Percentiles rank a stretch among this genome's conserved stretches.
Evolutionary conservation across 225 moss, liverwort and hornwort genomes (phyloP).

Genomic region (Ulota crispa): DNA sequence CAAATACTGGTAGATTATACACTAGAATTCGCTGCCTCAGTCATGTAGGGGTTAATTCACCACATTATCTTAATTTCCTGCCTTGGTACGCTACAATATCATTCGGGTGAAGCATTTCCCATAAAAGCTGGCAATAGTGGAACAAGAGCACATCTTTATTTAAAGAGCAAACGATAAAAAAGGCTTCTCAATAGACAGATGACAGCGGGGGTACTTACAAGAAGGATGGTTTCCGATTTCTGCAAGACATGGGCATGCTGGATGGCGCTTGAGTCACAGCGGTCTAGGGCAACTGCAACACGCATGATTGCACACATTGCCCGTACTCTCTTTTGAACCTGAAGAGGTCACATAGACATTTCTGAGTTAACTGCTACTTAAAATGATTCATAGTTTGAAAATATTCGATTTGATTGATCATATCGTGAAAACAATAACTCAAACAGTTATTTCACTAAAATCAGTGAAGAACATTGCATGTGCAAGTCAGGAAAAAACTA

Average conservation of each 20-base stretch:
- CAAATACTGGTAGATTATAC: too few species aligned
- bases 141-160: not conserved
- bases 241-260: slow-evolving; percentile 44
- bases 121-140: not conserved
- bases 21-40: too few species aligned
- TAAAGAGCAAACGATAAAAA: not conserved
- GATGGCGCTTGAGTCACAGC: slow-evolving; percentile 63
- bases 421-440: too few species aligned
- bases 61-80: not conserved
- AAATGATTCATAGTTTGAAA: too few species aligned
- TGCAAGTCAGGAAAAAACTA: too few species aligned
- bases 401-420: too few species aligned
- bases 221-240: slow-evolving; percentile 47
- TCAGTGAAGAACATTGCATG: too few species aligned
- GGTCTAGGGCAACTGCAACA: slow-evolving; percentile 62
- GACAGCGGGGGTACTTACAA: slow-evolving; percentile 35
- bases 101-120: not conserved
- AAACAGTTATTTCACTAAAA: too few species aligned
- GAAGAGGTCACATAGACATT: slow-evolving; percentile 17
- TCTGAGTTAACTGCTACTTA: not conserved
- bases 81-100: not conserved
- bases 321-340: slow-evolving; percentile 58
- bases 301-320: slow-evolving; percentile 73
- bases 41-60: not conserved
- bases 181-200: slow-evolving; percentile 9